A percentile compares a stretch with the other conserved stretches of the same genome.
Conservation (phyloP, 345 rosid species). For the Brassica carinata region DNA sequence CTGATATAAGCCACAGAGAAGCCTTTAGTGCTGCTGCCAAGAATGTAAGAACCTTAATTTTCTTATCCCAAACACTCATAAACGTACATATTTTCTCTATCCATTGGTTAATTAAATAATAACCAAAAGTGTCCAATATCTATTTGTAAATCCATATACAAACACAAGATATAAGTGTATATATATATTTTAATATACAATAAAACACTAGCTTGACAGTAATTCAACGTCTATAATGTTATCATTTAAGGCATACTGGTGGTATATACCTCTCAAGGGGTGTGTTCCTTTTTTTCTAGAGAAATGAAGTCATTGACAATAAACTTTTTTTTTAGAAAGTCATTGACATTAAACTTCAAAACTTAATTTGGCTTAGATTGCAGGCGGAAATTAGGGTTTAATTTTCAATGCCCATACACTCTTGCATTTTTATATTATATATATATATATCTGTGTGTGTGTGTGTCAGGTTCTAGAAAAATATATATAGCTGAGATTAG, state of each 20-base stretch:
- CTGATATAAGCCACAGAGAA: conserved; percentile 3
- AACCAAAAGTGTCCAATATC: neutral
- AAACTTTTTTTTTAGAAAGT: neutral
- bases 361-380: neutral
- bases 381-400: neutral
- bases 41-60: neutral
- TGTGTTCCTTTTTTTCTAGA: too few species aligned
- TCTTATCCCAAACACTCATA: neutral
- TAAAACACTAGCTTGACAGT: neutral
- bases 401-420: neutral
- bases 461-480: neutral
- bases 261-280: too few species aligned
- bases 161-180: neutral
- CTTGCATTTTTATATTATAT: neutral
- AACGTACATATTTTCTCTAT: neutral
- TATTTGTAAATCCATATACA: neutral
- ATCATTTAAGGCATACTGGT: too few species aligned
- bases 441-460: neutral
- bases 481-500: neutral
- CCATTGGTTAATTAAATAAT: neutral
- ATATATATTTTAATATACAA: neutral
- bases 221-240: neutral
- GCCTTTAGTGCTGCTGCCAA: conserved; percentile 4
- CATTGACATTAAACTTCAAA: neutral
- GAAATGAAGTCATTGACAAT: too few species aligned